A percentile compares a stretch with the other conserved stretches of the same genome.
Conservation (phyloP, 2,329 filamentous ascomycete species). For the Exophiala spinifera region DNA sequence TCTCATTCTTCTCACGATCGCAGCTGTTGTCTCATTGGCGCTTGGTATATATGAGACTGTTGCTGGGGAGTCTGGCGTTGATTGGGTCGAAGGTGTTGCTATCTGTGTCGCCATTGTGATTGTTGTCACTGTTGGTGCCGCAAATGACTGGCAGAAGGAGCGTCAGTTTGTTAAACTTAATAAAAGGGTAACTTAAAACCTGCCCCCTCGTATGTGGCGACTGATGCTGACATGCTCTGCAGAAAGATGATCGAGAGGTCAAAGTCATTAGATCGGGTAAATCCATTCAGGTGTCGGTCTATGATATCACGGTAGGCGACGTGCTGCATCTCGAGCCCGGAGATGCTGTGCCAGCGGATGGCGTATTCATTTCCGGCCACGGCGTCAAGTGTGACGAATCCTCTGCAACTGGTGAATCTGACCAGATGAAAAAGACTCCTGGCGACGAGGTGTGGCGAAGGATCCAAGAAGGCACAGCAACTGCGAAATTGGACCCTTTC, state of each 20-base stretch:
- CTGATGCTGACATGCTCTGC: background rate
- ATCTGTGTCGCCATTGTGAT: constrained; percentile 65
- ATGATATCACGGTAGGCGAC: constrained; percentile 67
- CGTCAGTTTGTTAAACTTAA: constrained; percentile 63
- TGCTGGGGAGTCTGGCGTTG: constrained; percentile 49
- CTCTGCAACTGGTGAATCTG: constrained; percentile 70
- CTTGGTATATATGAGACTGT: constrained; percentile 68
- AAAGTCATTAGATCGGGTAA: constrained; percentile 67
- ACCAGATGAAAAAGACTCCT: constrained; percentile 65
- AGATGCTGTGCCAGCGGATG: constrained; percentile 68
- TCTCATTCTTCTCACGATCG: constrained; percentile 65
- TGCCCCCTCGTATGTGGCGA: background rate
- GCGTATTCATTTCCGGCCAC: constrained; percentile 64
- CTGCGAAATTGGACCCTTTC: constrained; percentile 62
- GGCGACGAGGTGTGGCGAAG: constrained; percentile 59
- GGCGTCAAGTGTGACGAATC: constrained; percentile 70
- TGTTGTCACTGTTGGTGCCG: constrained; percentile 60
- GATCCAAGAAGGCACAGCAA: constrained; percentile 51
- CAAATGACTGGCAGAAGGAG: constrained; percentile 68
- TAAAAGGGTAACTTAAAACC: constrained; percentile 38
- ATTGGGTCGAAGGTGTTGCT: constrained; percentile 67
- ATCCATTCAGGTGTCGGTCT: constrained; percentile 60
- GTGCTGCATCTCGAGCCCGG: constrained; percentile 67
- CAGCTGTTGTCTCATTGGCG: constrained; percentile 65
- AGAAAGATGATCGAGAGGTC: constrained; percentile 61